Evolutionary conservation across 139 green algal genomes (phyloP), one percentile per base, ranked within the genome.

Genomic region (Chlorokybus atmophyticus): DNA sequence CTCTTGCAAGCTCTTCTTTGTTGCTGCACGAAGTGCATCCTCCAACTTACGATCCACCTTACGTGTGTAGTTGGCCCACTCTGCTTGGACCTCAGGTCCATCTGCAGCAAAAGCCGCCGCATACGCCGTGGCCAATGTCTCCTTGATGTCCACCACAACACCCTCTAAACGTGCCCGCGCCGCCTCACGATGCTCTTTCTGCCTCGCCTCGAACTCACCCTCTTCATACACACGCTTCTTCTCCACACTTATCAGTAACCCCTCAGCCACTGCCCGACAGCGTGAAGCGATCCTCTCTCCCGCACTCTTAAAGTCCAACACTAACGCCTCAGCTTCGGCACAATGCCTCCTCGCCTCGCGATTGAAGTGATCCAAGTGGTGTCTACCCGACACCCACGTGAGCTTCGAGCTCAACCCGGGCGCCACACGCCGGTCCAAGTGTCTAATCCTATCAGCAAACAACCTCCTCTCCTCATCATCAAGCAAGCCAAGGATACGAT

Each of bases 141-240:
- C 50, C 30, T 72, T 68, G 49, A 91, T 75, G 44, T 82, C 67
- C 25, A 76, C 57, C 39, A 77, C 71, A 0, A 68, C 55, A 5
- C 23, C 8, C 55, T 70, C 58, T 30, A 73, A 73, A 24, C n/a
- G 23, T 31, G 47, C 27, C 0, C 55, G 3, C 32, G 79, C 71
- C 53, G 60, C 28, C 17, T 65, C 71, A 27, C 81, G 71, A 66
- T 92, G 81, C 42, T 70, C 52, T 23, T 30, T 52, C 65, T 94
- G 85, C 52, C 65, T 30, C 1, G 67, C 62, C 27, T 84, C 73
- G 71, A 91, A 94, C 52, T 87, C 84, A 0, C 48, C 40, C 61
- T 83, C 61, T 47, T 83, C 74, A 55, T 93, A 92, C 52, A 93
- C 72, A 29, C 76, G 75, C 83, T 94, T 94, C 61, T 82, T 80